A percentile compares a stretch with the other conserved stretches of the same genome.
Conservation (phyloP, 176 grass and related monocot genomes). For the Aegilops speltoides region DNA sequence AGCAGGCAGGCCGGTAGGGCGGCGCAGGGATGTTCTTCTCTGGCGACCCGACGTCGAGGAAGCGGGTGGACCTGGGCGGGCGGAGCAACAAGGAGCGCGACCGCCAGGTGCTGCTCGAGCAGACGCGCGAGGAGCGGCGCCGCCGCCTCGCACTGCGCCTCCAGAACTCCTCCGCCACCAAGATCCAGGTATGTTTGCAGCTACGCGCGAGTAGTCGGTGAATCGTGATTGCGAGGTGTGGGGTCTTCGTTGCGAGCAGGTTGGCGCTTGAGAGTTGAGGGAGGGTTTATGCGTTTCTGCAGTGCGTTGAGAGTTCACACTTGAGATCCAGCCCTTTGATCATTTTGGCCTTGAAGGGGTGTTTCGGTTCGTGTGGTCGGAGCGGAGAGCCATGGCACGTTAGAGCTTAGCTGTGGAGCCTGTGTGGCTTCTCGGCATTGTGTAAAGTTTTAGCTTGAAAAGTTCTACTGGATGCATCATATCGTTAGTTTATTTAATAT, state of each 20-base stretch:
- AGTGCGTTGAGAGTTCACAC: not conserved
- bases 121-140: conserved; percentile 83
- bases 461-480: not conserved
- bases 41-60: conserved; percentile 76
- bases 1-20: not conserved
- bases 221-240: not conserved
- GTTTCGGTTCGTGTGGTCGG: not conserved
- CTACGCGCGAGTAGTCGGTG: not conserved
- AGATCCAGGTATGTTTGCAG: conserved; percentile 77
- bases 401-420: not conserved
- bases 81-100: conserved; percentile 95
- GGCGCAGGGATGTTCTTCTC: conserved; percentile 76
- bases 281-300: conserved; percentile 19
- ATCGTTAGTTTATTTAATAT: not conserved
- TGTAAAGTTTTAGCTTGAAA: not conserved
- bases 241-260: not conserved
- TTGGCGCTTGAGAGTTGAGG: not conserved
- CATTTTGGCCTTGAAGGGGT: not conserved
- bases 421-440: not conserved
- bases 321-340: not conserved
- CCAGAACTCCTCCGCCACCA: conserved; percentile 74
- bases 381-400: not conserved
- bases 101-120: conserved; percentile 79
- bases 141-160: conserved; percentile 56
- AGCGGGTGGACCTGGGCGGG: conserved; percentile 89